Conservation (phyloP, 139 green algal genomes). For the Picocystis salinarum region DNA sequence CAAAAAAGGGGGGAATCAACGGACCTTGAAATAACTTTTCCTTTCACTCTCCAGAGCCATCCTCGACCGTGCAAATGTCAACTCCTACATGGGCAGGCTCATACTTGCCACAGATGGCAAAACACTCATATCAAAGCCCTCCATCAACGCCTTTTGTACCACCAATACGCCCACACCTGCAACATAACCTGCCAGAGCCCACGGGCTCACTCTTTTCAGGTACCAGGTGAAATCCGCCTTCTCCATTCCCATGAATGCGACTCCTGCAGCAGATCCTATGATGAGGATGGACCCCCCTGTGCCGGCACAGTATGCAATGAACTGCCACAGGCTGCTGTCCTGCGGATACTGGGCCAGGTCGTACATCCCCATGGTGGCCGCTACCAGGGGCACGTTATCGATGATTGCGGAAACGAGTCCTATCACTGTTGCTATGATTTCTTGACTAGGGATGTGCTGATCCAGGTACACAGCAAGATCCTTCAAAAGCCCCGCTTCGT, state of each 20-base stretch:
- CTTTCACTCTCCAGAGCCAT: too few relatives aligned
- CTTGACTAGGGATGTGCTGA: constrained; percentile 15
- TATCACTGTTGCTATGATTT: constrained; percentile 34
- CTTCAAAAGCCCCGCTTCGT: constrained; percentile 31
- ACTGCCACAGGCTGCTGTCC: constrained; percentile 33
- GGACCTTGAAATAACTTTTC: not conserved
- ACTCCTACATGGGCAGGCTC: too few relatives aligned
- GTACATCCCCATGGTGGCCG: constrained; percentile 60
- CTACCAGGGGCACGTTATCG: constrained; percentile 58
- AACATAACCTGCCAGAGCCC: constrained; percentile 21
- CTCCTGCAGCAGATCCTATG: constrained; percentile 42
- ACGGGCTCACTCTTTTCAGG: constrained; percentile 27
- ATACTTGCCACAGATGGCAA: not conserved
- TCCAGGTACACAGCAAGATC: constrained; percentile 26
- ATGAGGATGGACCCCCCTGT: constrained; percentile 52
- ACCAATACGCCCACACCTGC: constrained; percentile 20
- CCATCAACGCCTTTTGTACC: constrained; percentile 3
- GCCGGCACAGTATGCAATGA: constrained; percentile 46
- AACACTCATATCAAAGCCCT: not conserved
- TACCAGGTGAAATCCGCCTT: constrained; percentile 49
- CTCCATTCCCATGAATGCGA: constrained; percentile 58
- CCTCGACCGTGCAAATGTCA: too few relatives aligned
- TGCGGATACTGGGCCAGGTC: constrained; percentile 13
- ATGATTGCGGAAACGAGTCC: constrained; percentile 40
- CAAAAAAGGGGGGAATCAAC: too few relatives aligned